Base-by-base conservation (phyloP, 2,329 filamentous ascomycete genomes). In the Sporothrix mexicana region DNA sequence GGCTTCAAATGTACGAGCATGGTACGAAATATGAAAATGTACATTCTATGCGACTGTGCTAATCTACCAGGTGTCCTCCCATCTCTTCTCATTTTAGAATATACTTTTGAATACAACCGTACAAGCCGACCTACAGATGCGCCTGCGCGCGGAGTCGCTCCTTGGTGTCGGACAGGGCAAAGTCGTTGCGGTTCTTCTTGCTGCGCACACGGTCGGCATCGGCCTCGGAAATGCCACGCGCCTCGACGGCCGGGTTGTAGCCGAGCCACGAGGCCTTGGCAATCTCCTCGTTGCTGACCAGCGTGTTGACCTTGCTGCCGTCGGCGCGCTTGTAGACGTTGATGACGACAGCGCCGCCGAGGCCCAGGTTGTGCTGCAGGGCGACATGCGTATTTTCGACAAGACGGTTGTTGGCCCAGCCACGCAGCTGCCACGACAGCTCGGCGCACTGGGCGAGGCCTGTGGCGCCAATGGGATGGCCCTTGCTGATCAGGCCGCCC, bases 381-480 rank as follows among this genome's bases (percentile, higher is more conserved):
- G 92, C 93, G 73, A 89, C 90, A 74, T 84, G 88, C 0, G 94
- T 96, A 73, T 87, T 86, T 23, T 88, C 84, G 1, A 92, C 87
- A 15, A 89, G 84, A 55, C 95, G 88, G 85, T 98, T 98, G 83
- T 96, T 97, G 20, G 95, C 95, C 95, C 95, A 98, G 13, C 95
- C 95, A 76, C 95, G 89, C 77, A 98, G 86, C 79, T 98, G 95
- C 95, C 95, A 98, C 41, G 97, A 93, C 13, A 98, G 85, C 84
- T 98, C 95, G 4, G 95, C 93, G 80, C 95, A 98, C 84, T 98
- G 95, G 12, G 95, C 96, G 70, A 98, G 88, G 20, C 96, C 95
- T 0, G 94, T 97, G 0, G 95, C 96, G 45, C 95, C 95, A 3
- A 98, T 90, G 0, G 95, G 95, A 81, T 98, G 95, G 51, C 95